Conservation (phyloP, 2,329 filamentous ascomycete species). For the Phyllosticta citrichinensis region DNA sequence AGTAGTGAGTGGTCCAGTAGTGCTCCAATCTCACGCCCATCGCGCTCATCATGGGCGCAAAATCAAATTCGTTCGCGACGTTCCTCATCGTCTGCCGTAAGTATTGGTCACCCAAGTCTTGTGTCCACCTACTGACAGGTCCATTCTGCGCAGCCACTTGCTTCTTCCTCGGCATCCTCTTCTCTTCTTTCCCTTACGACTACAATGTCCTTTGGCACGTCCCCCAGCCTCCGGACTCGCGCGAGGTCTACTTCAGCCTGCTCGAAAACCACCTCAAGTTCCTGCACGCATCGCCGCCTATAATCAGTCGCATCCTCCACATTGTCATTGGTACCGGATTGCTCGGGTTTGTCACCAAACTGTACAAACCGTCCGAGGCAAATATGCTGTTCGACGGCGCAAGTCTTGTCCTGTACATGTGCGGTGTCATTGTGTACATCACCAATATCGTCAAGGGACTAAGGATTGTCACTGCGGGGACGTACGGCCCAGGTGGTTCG, state of each 20-base stretch:
- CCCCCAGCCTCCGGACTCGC: constrained; percentile 41
- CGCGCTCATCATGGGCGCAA: constrained; percentile 11
- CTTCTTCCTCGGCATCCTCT: constrained; percentile 97
- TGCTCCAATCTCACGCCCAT: not conserved
- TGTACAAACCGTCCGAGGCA: constrained; percentile 85
- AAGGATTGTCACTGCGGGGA: constrained; percentile 65
- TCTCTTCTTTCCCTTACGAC: constrained; percentile 93
- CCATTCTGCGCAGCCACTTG: constrained; percentile 48
- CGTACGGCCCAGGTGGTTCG: constrained; percentile 43
- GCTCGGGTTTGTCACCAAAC: constrained; percentile 76
- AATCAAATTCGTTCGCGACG: constrained; percentile 66
- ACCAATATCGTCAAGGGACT: constrained; percentile 95
- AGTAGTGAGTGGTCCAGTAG: too few species aligned
- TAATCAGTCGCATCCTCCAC: constrained; percentile 88
- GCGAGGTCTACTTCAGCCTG: constrained; percentile 64
- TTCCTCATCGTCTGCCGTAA: constrained; percentile 93
- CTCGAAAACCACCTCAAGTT: constrained; percentile 86
- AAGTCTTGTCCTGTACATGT: constrained; percentile 62
- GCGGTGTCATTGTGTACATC: constrained; percentile 85
- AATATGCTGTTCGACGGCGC: constrained; percentile 91
- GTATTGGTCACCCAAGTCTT: constrained; percentile 29
- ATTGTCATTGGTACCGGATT: constrained; percentile 85
- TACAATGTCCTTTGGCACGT: constrained; percentile 78
- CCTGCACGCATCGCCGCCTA: constrained; percentile 79
- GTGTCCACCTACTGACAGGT: constrained; percentile 10